phyloP scores from a whole-genome alignment of 768 basidiomycete genomes.

The Mrakia blollopis region DNA sequence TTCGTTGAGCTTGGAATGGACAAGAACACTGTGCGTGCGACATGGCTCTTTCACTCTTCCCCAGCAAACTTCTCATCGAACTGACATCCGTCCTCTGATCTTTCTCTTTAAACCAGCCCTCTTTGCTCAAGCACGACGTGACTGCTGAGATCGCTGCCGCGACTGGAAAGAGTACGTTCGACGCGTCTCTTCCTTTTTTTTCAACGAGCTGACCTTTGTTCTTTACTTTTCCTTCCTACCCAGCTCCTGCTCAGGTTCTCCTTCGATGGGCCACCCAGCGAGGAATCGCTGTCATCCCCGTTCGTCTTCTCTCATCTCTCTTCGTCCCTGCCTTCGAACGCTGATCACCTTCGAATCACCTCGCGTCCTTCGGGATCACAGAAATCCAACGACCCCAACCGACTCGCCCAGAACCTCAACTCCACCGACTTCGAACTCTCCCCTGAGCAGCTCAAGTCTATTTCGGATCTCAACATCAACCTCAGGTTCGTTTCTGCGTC shows the following conservation, averaged over 20 bases:
- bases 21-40: conserved; percentile 51
- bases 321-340: neutral
- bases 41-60: too few relatives aligned
- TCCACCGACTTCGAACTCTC: conserved; percentile 53
- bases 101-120: too few relatives aligned
- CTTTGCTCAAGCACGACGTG: conserved; percentile 29
- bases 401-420: conserved; percentile 56
- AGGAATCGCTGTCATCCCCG: conserved; percentile 65
- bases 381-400: conserved; percentile 55
- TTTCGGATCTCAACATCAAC: conserved; percentile 55
- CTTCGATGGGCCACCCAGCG: conserved; percentile 75
- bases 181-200: too few relatives aligned
- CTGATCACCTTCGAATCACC: neutral
- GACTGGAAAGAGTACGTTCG: conserved; percentile 35
- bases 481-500: neutral
- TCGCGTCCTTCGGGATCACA: neutral
- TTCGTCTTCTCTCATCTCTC: neutral
- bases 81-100: too few relatives aligned
- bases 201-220: too few relatives aligned
- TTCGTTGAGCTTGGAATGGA: conserved; percentile 64
- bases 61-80: too few relatives aligned
- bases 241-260: conserved; percentile 58
- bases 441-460: conserved; percentile 55
- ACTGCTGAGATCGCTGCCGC: conserved; percentile 31
- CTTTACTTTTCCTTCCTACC: too few relatives aligned